Evolutionary conservation across 2,329 filamentous ascomycete species (phyloP), one percentile per base, ranked within the genome.

Genomic region (Penicillium sumatraense): DNA sequence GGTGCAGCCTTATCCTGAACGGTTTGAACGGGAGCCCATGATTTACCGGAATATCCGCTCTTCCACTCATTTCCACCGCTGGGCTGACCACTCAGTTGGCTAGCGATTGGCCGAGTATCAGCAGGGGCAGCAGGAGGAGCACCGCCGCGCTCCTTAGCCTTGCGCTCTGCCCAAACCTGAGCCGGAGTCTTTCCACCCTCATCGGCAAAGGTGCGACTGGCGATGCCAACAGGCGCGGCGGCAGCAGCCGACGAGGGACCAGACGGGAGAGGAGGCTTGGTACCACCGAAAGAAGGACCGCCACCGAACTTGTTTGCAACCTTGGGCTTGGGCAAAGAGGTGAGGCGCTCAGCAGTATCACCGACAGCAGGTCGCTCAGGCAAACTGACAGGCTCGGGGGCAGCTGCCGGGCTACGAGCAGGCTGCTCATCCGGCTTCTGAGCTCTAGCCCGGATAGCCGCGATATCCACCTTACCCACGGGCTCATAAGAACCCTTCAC

Each of bases 141-240:
- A 74, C 73, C 63, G 20, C 83, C 86, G 54, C 88, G 83, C 72
- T 95, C 87, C 57, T 87, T 88, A 33, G 90, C 93, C 80, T 98
- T 98, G 80, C 93, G 96, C 80, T 99, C 95, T 0, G 93, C 93
- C 95, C 95, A 99, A 31, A 96, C 78, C 74, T 99, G 95, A 26
- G 95, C 93, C 6, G 95, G 95, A 5, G 95, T 98, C 81, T 98
- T 99, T 59, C 95, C 95, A 60, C 90, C 93, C 73, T 96, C 82
- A 63, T 97, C 93, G 14, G 95, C 95, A 79, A 98, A 99, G 0
- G 92, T 96, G 68, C 91, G 88, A 77, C 91, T 96, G 33, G 93
- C 92, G 61, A 86, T 83, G 23, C 91, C 92, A 23, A 96, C 82
- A 5, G 64, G 67, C 3, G 84, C 80, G 18, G 86, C 77, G 21